Evolutionary conservation across 2,329 filamentous ascomycete species (phyloP).

Genomic region (Exophiala bonariae): DNA sequence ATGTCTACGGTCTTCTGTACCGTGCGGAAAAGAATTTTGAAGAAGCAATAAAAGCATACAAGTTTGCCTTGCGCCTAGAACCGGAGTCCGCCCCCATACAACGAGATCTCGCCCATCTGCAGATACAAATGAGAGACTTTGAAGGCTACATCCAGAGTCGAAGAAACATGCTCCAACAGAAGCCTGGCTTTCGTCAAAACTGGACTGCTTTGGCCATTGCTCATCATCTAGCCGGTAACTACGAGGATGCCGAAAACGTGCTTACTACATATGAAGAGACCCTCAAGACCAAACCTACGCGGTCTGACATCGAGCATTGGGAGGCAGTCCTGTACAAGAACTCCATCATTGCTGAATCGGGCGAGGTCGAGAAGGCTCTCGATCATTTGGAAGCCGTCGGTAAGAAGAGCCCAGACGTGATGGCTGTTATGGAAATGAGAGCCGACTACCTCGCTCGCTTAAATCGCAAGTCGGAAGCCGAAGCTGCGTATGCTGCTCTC

Average conservation of each 20-base stretch:
- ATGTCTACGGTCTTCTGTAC: conserved; percentile 94
- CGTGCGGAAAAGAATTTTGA: conserved; percentile 96
- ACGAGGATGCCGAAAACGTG: conserved; percentile 84
- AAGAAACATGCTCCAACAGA: conserved; percentile 80
- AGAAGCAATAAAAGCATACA: conserved; percentile 98
- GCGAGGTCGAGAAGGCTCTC: conserved; percentile 77
- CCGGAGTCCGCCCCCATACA: conserved; percentile 95
- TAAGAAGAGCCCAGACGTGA: conserved; percentile 77
- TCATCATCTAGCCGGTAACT: conserved; percentile 84
- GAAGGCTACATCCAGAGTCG: conserved; percentile 89
- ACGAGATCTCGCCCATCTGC: conserved; percentile 86
- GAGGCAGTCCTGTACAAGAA: conserved; percentile 97
- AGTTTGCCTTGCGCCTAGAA: conserved; percentile 88
- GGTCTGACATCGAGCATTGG: conserved; percentile 84
- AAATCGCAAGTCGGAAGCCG: conserved; percentile 75
- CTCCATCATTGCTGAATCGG: conserved; percentile 84
- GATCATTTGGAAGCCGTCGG: conserved; percentile 78
- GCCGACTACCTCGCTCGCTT: conserved; percentile 82
- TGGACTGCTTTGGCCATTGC: conserved; percentile 98
- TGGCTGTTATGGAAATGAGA: conserved; percentile 80
- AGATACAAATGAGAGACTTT: conserved; percentile 96
- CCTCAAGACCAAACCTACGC: conserved; percentile 71
- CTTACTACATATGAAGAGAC: conserved; percentile 92
- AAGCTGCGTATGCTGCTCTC: conserved; percentile 75
- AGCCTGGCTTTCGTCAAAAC: conserved; percentile 80